phyloP scores from a whole-genome alignment of 371 early-diverging fungal genomes.

The Apophysomyces ossiformis region DNA sequence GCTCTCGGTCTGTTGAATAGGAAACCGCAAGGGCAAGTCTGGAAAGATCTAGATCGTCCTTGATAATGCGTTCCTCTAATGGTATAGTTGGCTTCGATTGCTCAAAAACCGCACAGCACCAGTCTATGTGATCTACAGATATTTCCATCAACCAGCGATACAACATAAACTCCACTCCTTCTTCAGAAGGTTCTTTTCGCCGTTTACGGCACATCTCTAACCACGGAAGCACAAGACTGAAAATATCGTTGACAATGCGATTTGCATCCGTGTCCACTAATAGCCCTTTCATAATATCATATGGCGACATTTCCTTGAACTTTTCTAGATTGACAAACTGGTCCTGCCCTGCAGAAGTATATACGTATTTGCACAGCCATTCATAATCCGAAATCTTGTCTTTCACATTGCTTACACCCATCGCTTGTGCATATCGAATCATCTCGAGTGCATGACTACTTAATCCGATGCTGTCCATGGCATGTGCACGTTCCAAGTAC shows the following conservation, averaged over 20 bases:
- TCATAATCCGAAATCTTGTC: conserved; percentile 52
- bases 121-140: conserved; percentile 49
- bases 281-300: conserved; percentile 58
- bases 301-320: conserved; percentile 48
- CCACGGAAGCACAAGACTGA: conserved; percentile 62
- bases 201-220: conserved; percentile 39
- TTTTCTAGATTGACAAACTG: conserved; percentile 38
- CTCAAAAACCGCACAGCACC: conserved; percentile 61
- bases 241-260: conserved; percentile 55
- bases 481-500: conserved; percentile 60
- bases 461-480: conserved; percentile 62
- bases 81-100: conserved; percentile 61
- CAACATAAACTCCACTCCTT: conserved; percentile 29
- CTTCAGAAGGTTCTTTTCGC: conserved; percentile 23
- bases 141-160: conserved; percentile 53
- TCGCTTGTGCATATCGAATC: conserved; percentile 55
- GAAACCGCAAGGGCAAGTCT: conserved; percentile 59
- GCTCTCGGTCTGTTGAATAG: conserved; percentile 50
- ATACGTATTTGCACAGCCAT: conserved; percentile 65
- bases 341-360: conserved; percentile 43
- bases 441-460: conserved; percentile 60
- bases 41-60: conserved; percentile 60
- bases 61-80: conserved; percentile 62
- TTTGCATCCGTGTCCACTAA: conserved; percentile 46
- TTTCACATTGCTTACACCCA: conserved; percentile 57